Evolutionary conservation across 345 rosid genomes (phyloP), one percentile per base, ranked within the genome.

Genomic region (Gossypium rotundifolium): DNA sequence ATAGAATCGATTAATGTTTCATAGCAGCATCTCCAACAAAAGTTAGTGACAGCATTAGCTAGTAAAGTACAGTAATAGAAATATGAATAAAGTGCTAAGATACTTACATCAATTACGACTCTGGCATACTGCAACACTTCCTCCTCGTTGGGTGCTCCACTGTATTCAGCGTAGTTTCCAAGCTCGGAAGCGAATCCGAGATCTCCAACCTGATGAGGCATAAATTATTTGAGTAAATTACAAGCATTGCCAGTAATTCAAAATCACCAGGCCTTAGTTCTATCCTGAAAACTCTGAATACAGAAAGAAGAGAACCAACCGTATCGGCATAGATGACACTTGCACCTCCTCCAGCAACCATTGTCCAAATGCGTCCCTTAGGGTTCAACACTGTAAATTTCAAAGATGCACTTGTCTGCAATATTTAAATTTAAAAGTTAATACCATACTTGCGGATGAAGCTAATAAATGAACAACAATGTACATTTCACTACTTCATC

Each of bases 291-390:
- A 59, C 48, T 65, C 38, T 8, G 55, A 73, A 42, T 3, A 14
- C 7, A 2, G 59, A 51, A 27, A 17, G 60, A 74, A 62, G 4
- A 77, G 45, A 76, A 71, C 90, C 73, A 79, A 94, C 96, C 0
- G 97, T 94, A 77, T 91, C 98, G 0, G 98, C 97, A 80, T 92
- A 95, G 82, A 93, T 93, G 85, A 95, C 99, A 81, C 98, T 93
- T 74, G 99, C 99, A 80, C 99, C 99, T 58, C 99, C 98, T 72
- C 99, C 98, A 74, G 97, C 97, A 10, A 93, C 99, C 98, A 90
- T 89, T 54, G 92, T 91, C 97, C 97, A 92, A 79, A 95, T 95
- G 78, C 96, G 72, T 60, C 98, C 98, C 80, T 86, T 85, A 57
- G 99, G 98, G 79, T 95, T 95, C 85, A 95, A 75, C 84, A 95